A percentile compares a stretch with the other conserved stretches of the same genome.
Evolutionary conservation across 2,329 filamentous ascomycete species (phyloP).

Genomic region (Colletotrichum tamarilloi): DNA sequence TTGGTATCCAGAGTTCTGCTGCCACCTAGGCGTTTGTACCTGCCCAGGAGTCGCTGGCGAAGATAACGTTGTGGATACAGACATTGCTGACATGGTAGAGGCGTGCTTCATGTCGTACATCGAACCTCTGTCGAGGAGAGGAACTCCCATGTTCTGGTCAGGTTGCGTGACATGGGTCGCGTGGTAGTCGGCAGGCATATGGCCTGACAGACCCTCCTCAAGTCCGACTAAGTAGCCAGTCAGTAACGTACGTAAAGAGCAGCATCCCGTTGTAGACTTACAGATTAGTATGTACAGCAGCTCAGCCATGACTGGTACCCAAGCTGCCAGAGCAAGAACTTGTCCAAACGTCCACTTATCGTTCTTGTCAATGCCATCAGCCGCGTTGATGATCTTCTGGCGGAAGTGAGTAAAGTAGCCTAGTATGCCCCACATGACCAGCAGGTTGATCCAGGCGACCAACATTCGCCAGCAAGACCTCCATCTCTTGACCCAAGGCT

Average conservation of each 20-base stretch:
- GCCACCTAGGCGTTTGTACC: background rate
- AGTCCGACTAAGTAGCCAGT: conserved; percentile 4
- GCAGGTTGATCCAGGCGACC: conserved; percentile 31
- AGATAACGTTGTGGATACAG: background rate
- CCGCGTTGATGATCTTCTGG: conserved; percentile 16
- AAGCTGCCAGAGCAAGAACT: conserved; percentile 43
- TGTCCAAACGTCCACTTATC: conserved; percentile 46
- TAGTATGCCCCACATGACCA: conserved; percentile 44
- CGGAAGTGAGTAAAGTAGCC: conserved; percentile 42
- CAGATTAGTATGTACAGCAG: conserved; percentile 41
- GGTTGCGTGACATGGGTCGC: conserved; percentile 7
- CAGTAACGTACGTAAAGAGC: background rate
- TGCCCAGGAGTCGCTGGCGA: background rate
- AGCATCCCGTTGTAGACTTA: conserved; percentile 28
- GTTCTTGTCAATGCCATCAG: conserved; percentile 38
- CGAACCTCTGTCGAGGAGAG: conserved; percentile 15
- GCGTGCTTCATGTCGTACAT: conserved; percentile 6
- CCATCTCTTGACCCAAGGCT: conserved; percentile 20
- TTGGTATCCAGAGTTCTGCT: conserved; percentile 1
- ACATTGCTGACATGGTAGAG: background rate
- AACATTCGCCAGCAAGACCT: conserved; percentile 20
- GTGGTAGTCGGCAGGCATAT: conserved; percentile 31
- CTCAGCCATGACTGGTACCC: conserved; percentile 44
- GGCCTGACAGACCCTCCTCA: conserved; percentile 30
- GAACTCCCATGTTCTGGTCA: conserved; percentile 10